Percentiles rank a stretch among this genome's conserved stretches.
Conservation (phyloP, 306 rosid species). For the Cucurbita pepo region DNA sequence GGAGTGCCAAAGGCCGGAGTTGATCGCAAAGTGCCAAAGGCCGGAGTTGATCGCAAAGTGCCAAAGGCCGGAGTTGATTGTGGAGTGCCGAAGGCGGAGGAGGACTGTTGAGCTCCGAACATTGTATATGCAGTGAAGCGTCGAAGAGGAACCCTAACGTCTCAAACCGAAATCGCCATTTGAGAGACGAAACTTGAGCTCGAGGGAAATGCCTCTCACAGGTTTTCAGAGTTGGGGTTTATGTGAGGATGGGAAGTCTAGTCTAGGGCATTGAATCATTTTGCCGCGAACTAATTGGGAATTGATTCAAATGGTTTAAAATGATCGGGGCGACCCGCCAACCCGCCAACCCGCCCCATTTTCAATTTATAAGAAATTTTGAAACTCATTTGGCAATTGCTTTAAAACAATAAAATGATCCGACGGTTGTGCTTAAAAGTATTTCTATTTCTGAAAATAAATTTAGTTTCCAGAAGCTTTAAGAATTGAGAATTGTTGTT, state of each 20-base stretch:
- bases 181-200: background rate
- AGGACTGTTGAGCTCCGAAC: slow-evolving; percentile 44
- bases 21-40: slow-evolving; percentile 24
- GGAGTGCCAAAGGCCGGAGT: slow-evolving; percentile 21
- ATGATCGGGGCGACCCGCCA: background rate
- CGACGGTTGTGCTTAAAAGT: too few species aligned
- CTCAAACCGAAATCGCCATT: slow-evolving; percentile 8
- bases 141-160: background rate
- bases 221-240: background rate
- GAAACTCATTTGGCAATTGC: too few species aligned
- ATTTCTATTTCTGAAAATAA: too few species aligned
- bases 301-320: background rate
- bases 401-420: too few species aligned
- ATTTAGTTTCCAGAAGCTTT: too few species aligned
- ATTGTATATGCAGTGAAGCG: slow-evolving; percentile 7
- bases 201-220: background rate
- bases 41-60: slow-evolving; percentile 9
- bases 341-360: background rate
- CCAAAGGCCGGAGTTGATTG: slow-evolving; percentile 23
- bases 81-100: slow-evolving; percentile 28
- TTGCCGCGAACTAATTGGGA: background rate
- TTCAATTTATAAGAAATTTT: background rate
- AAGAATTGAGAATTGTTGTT: too few species aligned
- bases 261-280: background rate
- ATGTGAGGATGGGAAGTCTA: background rate